Conservation (phyloP, 2,329 filamentous ascomycete genomes). For the Stagonosporopsis chrysanthemi region DNA sequence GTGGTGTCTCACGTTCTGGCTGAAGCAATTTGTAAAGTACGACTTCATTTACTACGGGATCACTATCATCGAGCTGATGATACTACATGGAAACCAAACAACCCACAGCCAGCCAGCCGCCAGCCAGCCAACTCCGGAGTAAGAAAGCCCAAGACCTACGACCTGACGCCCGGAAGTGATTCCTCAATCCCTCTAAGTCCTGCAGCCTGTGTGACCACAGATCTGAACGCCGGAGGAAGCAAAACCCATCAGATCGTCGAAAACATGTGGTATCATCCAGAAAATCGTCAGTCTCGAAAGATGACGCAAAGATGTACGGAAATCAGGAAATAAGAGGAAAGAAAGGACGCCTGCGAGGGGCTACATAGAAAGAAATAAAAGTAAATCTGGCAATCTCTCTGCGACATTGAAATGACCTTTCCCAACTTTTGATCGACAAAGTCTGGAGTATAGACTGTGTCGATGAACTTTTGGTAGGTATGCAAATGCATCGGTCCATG, state of each 20-base stretch:
- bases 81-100: slow-evolving; percentile 26
- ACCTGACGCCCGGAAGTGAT: slow-evolving; percentile 26
- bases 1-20: not conserved
- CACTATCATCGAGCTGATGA: slow-evolving; percentile 21
- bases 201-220: slow-evolving; percentile 23
- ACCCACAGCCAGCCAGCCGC: not conserved
- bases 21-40: not conserved
- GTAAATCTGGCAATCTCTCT: slow-evolving; percentile 1
- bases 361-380: slow-evolving; percentile 8
- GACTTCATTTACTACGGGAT: slow-evolving; percentile 21
- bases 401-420: slow-evolving; percentile 14
- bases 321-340: slow-evolving; percentile 9
- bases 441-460: slow-evolving; percentile 21
- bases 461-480: slow-evolving; percentile 37
- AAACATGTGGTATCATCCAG: slow-evolving; percentile 46
- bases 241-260: slow-evolving; percentile 29
- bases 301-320: slow-evolving; percentile 22
- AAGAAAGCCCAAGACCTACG: slow-evolving; percentile 7
- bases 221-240: slow-evolving; percentile 37
- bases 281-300: slow-evolving; percentile 16
- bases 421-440: slow-evolving; percentile 31
- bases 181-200: slow-evolving; percentile 26
- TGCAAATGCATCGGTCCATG: slow-evolving; percentile 38
- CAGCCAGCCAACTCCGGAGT: slow-evolving; percentile 1
- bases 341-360: slow-evolving; percentile 17